Conservation (phyloP, 164 flowering plant genomes). For the Aristolochia californica region DNA sequence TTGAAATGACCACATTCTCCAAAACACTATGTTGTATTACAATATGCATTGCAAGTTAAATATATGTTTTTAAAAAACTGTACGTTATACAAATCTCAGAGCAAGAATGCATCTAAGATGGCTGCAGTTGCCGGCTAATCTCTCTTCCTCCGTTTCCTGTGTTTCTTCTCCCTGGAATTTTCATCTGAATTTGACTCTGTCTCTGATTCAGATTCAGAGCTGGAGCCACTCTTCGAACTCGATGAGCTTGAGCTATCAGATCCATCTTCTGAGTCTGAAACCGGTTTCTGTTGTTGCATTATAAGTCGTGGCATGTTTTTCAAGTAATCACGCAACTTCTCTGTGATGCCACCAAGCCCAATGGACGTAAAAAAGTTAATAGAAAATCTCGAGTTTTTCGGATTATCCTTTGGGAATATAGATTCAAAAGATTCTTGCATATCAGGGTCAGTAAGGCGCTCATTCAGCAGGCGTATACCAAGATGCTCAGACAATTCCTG, state of each 20-base stretch:
- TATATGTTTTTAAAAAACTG: too few relatives aligned
- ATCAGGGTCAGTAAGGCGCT: constrained; percentile 60
- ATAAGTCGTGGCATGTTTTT: constrained; percentile 88
- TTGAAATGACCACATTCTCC: too few relatives aligned
- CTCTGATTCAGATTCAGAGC: constrained; percentile 21
- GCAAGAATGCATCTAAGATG: too few relatives aligned
- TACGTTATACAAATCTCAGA: too few relatives aligned
- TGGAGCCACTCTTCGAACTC: constrained; percentile 17
- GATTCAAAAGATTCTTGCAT: constrained; percentile 82
- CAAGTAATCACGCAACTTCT: constrained; percentile 70
- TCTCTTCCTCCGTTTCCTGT: constrained; percentile 30
- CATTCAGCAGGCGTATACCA: constrained; percentile 69
- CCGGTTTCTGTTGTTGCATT: constrained; percentile 72
- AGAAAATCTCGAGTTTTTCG: constrained; percentile 75
- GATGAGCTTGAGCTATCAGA: constrained; percentile 31
- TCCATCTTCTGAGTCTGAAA: constrained; percentile 37
- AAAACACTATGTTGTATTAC: too few relatives aligned
- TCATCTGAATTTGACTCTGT: constrained; percentile 24
- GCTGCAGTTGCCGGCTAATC: not conserved
- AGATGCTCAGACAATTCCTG: constrained; percentile 91
- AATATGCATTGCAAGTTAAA: too few relatives aligned
- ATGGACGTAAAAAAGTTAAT: constrained; percentile 93
- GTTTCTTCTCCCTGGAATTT: constrained; percentile 16
- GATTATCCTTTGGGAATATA: constrained; percentile 81
- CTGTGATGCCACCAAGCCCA: constrained; percentile 88